Base-by-base conservation (phyloP, 129 eudicot species). In the Chrysanthemum lavandulifolium region DNA sequence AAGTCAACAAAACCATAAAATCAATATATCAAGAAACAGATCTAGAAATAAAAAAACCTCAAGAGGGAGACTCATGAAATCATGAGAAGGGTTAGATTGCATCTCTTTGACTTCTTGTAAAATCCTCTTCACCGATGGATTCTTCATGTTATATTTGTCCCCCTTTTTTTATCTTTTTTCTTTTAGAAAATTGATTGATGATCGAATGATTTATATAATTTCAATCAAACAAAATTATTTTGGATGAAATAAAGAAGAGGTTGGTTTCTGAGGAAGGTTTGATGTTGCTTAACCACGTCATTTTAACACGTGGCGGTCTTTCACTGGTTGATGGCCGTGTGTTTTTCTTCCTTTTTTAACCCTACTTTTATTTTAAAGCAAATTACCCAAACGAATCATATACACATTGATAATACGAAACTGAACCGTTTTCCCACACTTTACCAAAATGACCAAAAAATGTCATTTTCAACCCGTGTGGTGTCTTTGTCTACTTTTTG, bases 41-140 rank as follows among this genome's bases (percentile, higher is more conserved):
- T 47, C 47, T 10, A 45, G 14, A 13, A 25, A 52, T 4, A 9
- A 52, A 25, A 2, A 1, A 2, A 61, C 98, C 98, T 93, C 97
- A 63, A 93, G 92, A 71, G 98, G 98, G 21, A 93, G 96, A 83
- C 98, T 93, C 87, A 80, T 90, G 85, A 93, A 93, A 82, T 93
- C 96, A 70, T 90, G 84, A 54, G 96, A 87, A 68, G 98, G 98
- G 55, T 93, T 87, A 0, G 98, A 90, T 86, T 93, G 98, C 98
- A 93, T 90, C 88, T 93, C 97, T 69, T 93, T 93, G 18, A 93
- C 81, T 87, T 93, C 98, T 83, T 93, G 97, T 43, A 93, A 80
- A 70, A 93, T 93, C 83, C 98, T 83, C 83, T 93, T 93, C 49
- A 93, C 97, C 55, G 96, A 90, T 16, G 97, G 97, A 72, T 90